phyloP scores from a whole-genome alignment of 495 filamentous ascomycete genomes.

The Podospora australis region DNA sequence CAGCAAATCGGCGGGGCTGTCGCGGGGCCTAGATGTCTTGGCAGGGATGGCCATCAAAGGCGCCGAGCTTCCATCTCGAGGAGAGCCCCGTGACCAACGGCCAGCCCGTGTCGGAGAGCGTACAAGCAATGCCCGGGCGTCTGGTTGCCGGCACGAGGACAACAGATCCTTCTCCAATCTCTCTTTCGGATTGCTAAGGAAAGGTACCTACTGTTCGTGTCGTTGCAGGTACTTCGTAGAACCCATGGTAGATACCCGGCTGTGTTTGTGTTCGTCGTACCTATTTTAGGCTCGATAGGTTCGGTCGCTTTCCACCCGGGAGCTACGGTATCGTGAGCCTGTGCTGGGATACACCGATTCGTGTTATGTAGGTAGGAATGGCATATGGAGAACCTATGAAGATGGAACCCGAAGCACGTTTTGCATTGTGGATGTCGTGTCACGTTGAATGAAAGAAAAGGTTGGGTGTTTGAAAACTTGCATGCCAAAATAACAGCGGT shows the following conservation, averaged over 20 bases:
- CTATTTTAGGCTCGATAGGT: too few species aligned
- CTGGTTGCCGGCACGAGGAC: constrained; percentile 25
- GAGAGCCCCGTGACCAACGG: constrained; percentile 19
- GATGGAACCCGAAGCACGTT: background rate
- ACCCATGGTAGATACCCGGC: too few species aligned
- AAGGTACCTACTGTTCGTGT: too few species aligned
- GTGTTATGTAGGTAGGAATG: too few species aligned
- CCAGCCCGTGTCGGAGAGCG: background rate
- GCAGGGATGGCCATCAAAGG: constrained; percentile 16
- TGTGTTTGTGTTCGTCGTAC: too few species aligned
- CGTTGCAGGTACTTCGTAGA: too few species aligned
- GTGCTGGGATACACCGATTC: too few species aligned
- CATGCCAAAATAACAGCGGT: constrained; percentile 22
- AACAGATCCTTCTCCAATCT: constrained; percentile 21
- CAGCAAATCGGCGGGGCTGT: too few species aligned
- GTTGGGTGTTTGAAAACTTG: constrained; percentile 3
- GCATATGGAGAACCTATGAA: background rate
- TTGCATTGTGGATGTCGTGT: background rate
- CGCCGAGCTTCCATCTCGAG: constrained; percentile 8
- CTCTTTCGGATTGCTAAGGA: too few species aligned
- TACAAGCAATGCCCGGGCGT: constrained; percentile 4
- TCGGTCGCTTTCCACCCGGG: too few species aligned
- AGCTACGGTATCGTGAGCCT: too few species aligned
- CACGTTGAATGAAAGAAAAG: background rate
- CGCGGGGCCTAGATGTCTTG: constrained; percentile 17